Evolutionary conservation across 768 basidiomycete species (phyloP).

Genomic region (Auriscalpium microsporum): DNA sequence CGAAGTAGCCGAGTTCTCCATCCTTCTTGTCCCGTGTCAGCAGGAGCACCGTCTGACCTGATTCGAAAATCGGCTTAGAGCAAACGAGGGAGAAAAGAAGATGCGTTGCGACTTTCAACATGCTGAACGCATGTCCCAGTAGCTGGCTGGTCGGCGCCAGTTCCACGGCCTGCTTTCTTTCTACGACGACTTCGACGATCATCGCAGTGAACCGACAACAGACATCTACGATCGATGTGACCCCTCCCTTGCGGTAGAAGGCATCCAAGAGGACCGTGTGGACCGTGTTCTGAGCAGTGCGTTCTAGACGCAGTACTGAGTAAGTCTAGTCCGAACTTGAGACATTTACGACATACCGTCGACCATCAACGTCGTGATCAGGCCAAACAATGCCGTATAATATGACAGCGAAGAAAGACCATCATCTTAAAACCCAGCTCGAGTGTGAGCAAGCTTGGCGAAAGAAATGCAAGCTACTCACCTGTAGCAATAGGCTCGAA

Average conservation of each 20-base stretch:
- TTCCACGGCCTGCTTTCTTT: conserved; percentile 46
- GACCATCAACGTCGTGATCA: conserved; percentile 43
- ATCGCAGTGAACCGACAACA: conserved; percentile 45
- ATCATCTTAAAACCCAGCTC: conserved; percentile 25
- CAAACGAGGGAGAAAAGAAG: conserved; percentile 70
- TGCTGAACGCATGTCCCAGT: conserved; percentile 69
- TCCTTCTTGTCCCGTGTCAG: conserved; percentile 72
- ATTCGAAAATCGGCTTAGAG: conserved; percentile 76
- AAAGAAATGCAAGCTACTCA: conserved; percentile 26
- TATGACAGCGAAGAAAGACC: conserved; percentile 38
- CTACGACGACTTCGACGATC: conserved; percentile 44
- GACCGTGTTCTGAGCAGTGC: conserved; percentile 60
- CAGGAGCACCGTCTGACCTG: conserved; percentile 69
- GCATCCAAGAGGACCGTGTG: conserved; percentile 77
- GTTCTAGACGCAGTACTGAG: conserved; percentile 41
- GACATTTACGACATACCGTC: conserved; percentile 39
- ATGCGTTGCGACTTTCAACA: conserved; percentile 73
- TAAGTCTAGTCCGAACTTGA: not conserved
- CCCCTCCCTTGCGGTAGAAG: conserved; percentile 63
- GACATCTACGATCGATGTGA: conserved; percentile 56
- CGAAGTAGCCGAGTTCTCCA: conserved; percentile 71
- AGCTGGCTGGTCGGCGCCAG: conserved; percentile 49
- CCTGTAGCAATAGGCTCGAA: conserved; percentile 45
- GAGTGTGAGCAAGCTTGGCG: not conserved
- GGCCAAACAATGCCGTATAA: conserved; percentile 45